Conservation (phyloP, 164 flowering plant genomes). For the Houttuynia cordata region DNA sequence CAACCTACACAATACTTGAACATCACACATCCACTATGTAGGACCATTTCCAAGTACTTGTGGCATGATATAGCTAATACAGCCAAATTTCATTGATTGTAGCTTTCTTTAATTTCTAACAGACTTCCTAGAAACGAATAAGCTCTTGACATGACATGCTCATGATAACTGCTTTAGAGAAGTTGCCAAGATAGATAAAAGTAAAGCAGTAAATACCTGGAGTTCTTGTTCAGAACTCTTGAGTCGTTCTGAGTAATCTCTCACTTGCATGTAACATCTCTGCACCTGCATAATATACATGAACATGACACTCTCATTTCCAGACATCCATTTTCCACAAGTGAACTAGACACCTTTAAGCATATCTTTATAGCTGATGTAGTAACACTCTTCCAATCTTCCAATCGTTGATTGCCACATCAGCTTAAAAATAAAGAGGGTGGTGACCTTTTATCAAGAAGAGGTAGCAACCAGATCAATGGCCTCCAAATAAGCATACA, state of each 20-base stretch:
- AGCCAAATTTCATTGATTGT: not conserved
- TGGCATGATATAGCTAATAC: not conserved
- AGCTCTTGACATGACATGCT: not conserved
- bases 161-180: not conserved
- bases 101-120: not conserved
- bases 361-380: too few species aligned
- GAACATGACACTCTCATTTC: not conserved
- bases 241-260: constrained; percentile 43
- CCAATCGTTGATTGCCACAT: too few species aligned
- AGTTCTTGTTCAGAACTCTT: constrained; percentile 64
- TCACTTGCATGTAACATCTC: constrained; percentile 51
- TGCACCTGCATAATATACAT: constrained; percentile 38
- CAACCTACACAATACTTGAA: not conserved
- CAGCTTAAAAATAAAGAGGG: too few species aligned
- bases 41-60: not conserved
- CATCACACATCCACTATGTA: not conserved
- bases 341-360: too few species aligned
- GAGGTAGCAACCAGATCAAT: not conserved
- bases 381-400: too few species aligned
- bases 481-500: not conserved
- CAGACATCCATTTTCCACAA: not conserved
- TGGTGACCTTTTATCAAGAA: too few species aligned
- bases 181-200: not conserved
- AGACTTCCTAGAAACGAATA: not conserved
- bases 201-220: constrained; percentile 37